Evolutionary conservation across 768 basidiomycete species (phyloP), one percentile per base, ranked within the genome.

Genomic region (Crepidotus variabilis): DNA sequence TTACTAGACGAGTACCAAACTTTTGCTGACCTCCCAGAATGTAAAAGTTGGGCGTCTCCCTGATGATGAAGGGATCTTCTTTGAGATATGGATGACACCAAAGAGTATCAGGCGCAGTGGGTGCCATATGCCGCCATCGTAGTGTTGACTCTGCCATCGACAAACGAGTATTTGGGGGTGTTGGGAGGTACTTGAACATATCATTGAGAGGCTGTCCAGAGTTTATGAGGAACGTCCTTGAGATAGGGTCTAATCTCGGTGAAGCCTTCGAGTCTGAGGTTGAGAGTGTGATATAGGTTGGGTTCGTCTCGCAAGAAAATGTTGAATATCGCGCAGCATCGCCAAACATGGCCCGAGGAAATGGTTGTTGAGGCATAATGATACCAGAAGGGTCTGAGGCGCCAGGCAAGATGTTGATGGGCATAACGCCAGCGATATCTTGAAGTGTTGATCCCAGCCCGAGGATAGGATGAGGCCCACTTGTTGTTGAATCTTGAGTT

Each of bases 51-150:
- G 97, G 97, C 8, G 92, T 88, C 66, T 87, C 80, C n/a, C 74
- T 63, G 32, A 99, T 78, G 55, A 97, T 78, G 72, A 99, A 99
- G 0, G 97, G 97, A 67, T 99, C 97, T 16, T 77, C 74, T 24
- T 83, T 78, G 50, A 89, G 83, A 74, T 89, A 98, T 16, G 97
- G 97, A 69, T 98, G 95, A 64, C 97, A 98, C 94, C 94, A 98
- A 2, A 99, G 79, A 0, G 97, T 99, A 71, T 99, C 97, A 23
- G 97, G 97, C 22, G 96, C 96, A 7, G 97, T 98, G 2, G 97
- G 97, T n/a, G 97, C 94, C 69, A 97, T 85, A 73, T 98, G 96
- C 56, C 94, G 78, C 97, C 96, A 99, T 63, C 79, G 83, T 33
- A 99, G 77, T 10, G 94, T 95, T 43, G 87, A 77, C 64, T 86